Percentiles rank a stretch among this genome's conserved stretches.
Conservation (phyloP, 305 asterid genomes). For the Fraxinus greggii region DNA sequence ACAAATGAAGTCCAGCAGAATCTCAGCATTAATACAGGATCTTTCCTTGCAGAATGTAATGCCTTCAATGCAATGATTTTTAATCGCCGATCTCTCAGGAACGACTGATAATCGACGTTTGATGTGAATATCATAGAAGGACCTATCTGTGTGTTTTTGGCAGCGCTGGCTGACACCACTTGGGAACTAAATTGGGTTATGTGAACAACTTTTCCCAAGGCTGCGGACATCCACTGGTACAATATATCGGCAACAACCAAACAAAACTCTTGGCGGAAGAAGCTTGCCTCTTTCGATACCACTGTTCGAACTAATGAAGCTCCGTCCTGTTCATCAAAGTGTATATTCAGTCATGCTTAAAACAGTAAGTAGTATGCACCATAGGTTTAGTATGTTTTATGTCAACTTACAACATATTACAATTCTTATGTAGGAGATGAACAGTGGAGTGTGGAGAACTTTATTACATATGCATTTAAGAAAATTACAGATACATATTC, state of each 20-base stretch:
- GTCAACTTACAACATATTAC: neutral
- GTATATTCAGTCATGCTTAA: constrained; percentile 12
- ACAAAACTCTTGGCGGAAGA: constrained; percentile 64
- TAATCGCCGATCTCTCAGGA: constrained; percentile 71
- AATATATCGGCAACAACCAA: constrained; percentile 51
- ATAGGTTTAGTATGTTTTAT: neutral
- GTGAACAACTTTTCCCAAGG: constrained; percentile 29
- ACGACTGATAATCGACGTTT: constrained; percentile 35
- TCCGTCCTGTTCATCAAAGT: constrained; percentile 63
- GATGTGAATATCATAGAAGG: constrained; percentile 24
- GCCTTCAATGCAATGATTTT: constrained; percentile 66
- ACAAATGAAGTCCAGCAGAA: constrained; percentile 57
- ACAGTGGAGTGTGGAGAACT: neutral
- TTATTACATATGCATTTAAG: neutral
- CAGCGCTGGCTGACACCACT: constrained; percentile 20
- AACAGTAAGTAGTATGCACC: neutral
- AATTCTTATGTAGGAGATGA: neutral
- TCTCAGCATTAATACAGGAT: constrained; percentile 56
- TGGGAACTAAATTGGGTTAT: constrained; percentile 37
- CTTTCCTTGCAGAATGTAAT: constrained; percentile 59
- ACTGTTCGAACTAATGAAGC: constrained; percentile 61
- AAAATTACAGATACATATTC: neutral
- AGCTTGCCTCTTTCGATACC: constrained; percentile 61
- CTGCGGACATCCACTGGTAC: constrained; percentile 58
- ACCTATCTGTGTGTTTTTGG: constrained; percentile 26